Percentiles rank a stretch among this genome's conserved stretches.
phyloP scores from a whole-genome alignment of 2,329 filamentous ascomycete species.

The Cladosporium sp. region DNA sequence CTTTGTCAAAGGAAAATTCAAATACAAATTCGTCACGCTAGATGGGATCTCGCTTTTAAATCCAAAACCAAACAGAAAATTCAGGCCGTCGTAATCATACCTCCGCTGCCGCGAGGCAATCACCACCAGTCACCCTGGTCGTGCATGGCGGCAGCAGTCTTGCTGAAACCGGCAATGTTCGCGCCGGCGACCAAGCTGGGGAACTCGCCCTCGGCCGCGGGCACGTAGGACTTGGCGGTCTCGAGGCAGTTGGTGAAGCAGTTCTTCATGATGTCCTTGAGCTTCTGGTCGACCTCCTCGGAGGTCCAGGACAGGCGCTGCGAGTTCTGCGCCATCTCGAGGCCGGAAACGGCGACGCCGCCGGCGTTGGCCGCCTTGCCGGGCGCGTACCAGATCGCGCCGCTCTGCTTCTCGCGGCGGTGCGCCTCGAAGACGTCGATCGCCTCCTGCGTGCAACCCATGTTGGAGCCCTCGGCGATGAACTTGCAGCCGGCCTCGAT shows the following conservation, averaged over 20 bases:
- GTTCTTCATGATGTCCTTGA: conserved; percentile 91
- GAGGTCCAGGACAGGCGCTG: conserved; percentile 75
- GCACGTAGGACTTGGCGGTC: conserved; percentile 85
- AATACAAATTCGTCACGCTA: conserved; percentile 9
- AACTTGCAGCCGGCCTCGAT: conserved; percentile 71
- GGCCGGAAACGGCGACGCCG: conserved; percentile 91
- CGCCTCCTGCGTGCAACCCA: conserved; percentile 94
- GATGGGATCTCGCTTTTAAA: conserved; percentile 6
- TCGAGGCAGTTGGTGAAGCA: conserved; percentile 85
- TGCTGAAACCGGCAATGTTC: conserved; percentile 97
- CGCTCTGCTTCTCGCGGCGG: conserved; percentile 61
- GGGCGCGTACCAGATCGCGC: conserved; percentile 88
- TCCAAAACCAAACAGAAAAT: background rate
- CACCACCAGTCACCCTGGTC: conserved; percentile 93
- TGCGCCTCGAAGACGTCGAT: conserved; percentile 86
- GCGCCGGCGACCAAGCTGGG: conserved; percentile 86
- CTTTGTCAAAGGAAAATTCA: background rate
- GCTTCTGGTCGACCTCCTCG: conserved; percentile 84
- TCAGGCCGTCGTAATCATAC: background rate
- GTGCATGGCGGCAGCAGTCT: conserved; percentile 90
- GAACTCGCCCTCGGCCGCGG: conserved; percentile 70
- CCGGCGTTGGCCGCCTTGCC: conserved; percentile 97
- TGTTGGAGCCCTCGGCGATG: conserved; percentile 96
- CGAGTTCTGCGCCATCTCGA: conserved; percentile 99
- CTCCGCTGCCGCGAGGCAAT: background rate